Percentiles rank a stretch among this genome's conserved stretches.
phyloP scores from a whole-genome alignment of 2,329 filamentous ascomycete species.

The Phyllosticta ampelicida region DNA sequence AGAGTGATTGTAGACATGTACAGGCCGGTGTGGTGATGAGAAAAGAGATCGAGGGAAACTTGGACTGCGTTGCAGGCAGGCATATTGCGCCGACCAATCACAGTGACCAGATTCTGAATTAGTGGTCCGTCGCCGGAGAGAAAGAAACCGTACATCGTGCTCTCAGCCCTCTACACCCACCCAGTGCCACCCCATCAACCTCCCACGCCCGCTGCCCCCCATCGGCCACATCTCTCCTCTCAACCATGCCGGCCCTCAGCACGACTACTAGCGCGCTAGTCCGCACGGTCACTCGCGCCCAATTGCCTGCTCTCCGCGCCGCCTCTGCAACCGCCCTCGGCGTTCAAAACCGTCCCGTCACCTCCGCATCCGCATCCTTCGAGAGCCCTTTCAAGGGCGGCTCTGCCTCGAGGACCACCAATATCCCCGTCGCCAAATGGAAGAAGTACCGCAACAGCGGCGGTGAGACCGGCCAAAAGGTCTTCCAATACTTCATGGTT shows the following conservation, averaged over 20 bases:
- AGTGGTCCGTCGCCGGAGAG: not conserved
- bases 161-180: not conserved
- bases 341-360: conserved; percentile 33
- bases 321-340: conserved; percentile 28
- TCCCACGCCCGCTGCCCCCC: conserved; percentile 14
- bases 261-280: conserved; percentile 36
- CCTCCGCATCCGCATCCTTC: conserved; percentile 34
- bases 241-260: conserved; percentile 40
- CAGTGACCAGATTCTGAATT: not conserved
- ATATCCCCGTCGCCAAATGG: conserved; percentile 72
- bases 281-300: conserved; percentile 37
- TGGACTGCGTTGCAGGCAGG: too few relatives aligned
- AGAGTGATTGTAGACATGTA: not conserved
- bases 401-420: conserved; percentile 43
- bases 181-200: conserved; percentile 14
- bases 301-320: conserved; percentile 36
- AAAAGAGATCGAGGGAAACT: not conserved
- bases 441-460: conserved; percentile 65
- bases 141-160: too few relatives aligned
- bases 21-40: not conserved
- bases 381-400: conserved; percentile 46
- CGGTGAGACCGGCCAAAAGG: conserved; percentile 61
- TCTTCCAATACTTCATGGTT: conserved; percentile 98
- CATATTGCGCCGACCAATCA: not conserved
- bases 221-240: conserved; percentile 15